A percentile compares a stretch with the other conserved stretches of the same genome.
Evolutionary conservation across 1,284 basidiomycete genomes (phyloP).

Genomic region (Fomes fomentarius): DNA sequence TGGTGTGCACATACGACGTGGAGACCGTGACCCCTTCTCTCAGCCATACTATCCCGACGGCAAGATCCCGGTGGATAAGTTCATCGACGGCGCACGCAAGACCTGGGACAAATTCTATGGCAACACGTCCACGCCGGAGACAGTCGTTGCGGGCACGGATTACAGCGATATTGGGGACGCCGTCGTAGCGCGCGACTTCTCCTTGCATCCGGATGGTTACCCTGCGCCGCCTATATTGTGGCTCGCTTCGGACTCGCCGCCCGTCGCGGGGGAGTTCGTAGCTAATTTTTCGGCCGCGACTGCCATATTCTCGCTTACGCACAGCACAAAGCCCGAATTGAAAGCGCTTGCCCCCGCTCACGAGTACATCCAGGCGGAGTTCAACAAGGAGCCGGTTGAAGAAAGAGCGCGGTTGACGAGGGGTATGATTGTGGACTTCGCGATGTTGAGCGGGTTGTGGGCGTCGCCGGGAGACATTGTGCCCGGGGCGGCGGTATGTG

Average conservation of each 20-base stretch:
- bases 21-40: slow-evolving; percentile 53
- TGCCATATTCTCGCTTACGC: slow-evolving; percentile 47
- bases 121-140: slow-evolving; percentile 17
- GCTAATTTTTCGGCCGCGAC: slow-evolving; percentile 41
- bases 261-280: slow-evolving; percentile 46
- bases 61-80: slow-evolving; percentile 55
- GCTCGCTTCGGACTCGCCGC: slow-evolving; percentile 62
- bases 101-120: slow-evolving; percentile 48
- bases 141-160: slow-evolving; percentile 1
- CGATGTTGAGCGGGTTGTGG: slow-evolving; percentile 65
- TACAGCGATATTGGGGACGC: not conserved
- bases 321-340: slow-evolving; percentile 45
- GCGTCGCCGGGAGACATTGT: slow-evolving; percentile 43
- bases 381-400: slow-evolving; percentile 42
- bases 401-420: slow-evolving; percentile 52
- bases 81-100: slow-evolving; percentile 43
- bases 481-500: slow-evolving; percentile 59
- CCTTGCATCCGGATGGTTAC: slow-evolving; percentile 24
- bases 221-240: slow-evolving; percentile 44
- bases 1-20: slow-evolving; percentile 61
- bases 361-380: slow-evolving; percentile 59
- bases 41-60: slow-evolving; percentile 44
- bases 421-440: slow-evolving; percentile 70
- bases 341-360: slow-evolving; percentile 51
- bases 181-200: slow-evolving; percentile 1